A percentile compares a stretch with the other conserved stretches of the same genome.
These are phyloP conservation scores for Alternaria sp. DNA, from an alignment of 2,329 filamentous ascomycete species.

Conservation along the genomic window DNA sequence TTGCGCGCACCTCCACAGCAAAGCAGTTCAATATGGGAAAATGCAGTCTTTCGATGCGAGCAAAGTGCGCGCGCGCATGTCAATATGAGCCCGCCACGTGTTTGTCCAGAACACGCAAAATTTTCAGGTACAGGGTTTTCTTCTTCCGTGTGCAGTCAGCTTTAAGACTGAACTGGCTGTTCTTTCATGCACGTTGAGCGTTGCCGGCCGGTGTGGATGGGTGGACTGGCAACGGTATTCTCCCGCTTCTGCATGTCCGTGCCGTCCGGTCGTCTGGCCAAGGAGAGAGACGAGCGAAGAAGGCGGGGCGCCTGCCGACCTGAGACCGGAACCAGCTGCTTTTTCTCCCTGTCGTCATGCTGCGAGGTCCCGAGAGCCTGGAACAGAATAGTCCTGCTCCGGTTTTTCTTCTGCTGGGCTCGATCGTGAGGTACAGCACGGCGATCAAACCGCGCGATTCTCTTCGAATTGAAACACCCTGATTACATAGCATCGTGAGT, in stretches of 20 bases:
- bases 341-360: slow-evolving; percentile 41
- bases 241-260: slow-evolving; percentile 38
- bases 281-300: slow-evolving; percentile 10
- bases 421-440: slow-evolving; percentile 21
- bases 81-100: slow-evolving; percentile 8
- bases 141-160: not conserved
- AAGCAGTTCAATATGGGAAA: slow-evolving; percentile 9
- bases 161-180: slow-evolving; percentile 29
- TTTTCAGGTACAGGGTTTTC: slow-evolving; percentile 2
- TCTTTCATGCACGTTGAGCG: slow-evolving; percentile 34
- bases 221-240: slow-evolving; percentile 28
- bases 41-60: slow-evolving; percentile 6
- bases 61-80: not conserved
- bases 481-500: not conserved
- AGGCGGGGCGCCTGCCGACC: slow-evolving; percentile 27
- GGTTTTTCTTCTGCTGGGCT: slow-evolving; percentile 19
- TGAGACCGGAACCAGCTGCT: slow-evolving; percentile 23
- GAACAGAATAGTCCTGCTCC: slow-evolving; percentile 25
- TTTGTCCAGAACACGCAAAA: not conserved
- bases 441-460: slow-evolving; percentile 10
- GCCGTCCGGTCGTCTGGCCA: slow-evolving; percentile 23
- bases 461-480: not conserved
- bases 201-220: slow-evolving; percentile 19
- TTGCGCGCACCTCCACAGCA: slow-evolving; percentile 4
- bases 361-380: slow-evolving; percentile 39